Conservation (phyloP, 345 rosid genomes). For the Sisymbrium altissimum region DNA sequence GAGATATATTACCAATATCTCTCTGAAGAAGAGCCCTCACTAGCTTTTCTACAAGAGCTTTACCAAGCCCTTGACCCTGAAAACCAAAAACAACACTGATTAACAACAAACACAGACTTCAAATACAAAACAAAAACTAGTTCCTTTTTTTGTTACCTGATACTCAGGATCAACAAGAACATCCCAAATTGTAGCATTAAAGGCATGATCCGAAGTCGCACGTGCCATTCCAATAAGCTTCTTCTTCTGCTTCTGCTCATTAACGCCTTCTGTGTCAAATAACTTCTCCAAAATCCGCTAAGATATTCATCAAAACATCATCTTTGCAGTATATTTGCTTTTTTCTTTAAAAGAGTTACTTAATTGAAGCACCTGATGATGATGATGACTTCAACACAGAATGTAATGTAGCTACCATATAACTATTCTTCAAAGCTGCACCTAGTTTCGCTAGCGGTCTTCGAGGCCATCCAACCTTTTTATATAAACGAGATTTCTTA, state of each 20-base stretch:
- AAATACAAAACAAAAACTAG: not conserved
- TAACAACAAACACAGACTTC: not conserved
- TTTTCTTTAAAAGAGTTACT: slow-evolving; percentile 1
- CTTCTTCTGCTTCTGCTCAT: slow-evolving; percentile 21
- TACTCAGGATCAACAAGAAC: slow-evolving; percentile 95
- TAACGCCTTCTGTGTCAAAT: slow-evolving; percentile 87
- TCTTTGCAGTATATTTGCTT: slow-evolving; percentile 6
- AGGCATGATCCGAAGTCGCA: slow-evolving; percentile 96
- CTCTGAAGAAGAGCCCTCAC: slow-evolving; percentile 82
- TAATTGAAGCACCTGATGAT: slow-evolving; percentile 44
- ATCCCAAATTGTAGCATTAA: slow-evolving; percentile 99
- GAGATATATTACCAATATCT: slow-evolving; percentile 95
- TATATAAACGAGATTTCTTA: not conserved
- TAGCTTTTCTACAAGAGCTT: slow-evolving; percentile 84
- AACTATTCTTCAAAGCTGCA: slow-evolving; percentile 89
- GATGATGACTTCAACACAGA: slow-evolving; percentile 53
- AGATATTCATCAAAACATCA: slow-evolving; percentile 67
- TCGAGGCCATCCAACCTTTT: slow-evolving; percentile 93
- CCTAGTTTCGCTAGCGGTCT: slow-evolving; percentile 84
- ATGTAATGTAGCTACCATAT: slow-evolving; percentile 91
- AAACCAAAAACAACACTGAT: slow-evolving; percentile 12
- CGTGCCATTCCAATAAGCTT: slow-evolving; percentile 97
- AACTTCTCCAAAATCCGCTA: slow-evolving; percentile 92
- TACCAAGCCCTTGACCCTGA: slow-evolving; percentile 96
- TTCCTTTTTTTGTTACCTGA: slow-evolving; percentile 49